Evolutionary conservation across 805 yeast genomes (phyloP), one percentile per base, ranked within the genome.

Genomic region (Komagataella kurtzmanii): DNA sequence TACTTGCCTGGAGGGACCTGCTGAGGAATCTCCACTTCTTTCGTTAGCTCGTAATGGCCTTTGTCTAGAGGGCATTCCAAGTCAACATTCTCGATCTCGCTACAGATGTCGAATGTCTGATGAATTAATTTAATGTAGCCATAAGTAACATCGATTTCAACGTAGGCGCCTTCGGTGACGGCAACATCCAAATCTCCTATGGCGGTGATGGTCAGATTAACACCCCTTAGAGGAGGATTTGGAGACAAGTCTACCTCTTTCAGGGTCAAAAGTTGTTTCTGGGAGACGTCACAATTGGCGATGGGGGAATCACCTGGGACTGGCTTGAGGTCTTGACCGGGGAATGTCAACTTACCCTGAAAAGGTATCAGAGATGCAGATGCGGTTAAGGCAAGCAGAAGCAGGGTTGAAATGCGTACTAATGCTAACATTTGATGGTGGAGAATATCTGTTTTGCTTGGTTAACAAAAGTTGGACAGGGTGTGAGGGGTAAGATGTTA

Each of bases 1-100:
- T 93, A 93, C 63, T 78, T 84, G 45, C 99, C 99, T 19, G 98
- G 97, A 54, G 99, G 99, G 36, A 91, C 95, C 65, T 88, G 93
- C 14, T 75, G 72, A 17, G 99, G 99, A 52, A 93, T 79, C 60
- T 83, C 90, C 23, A 93, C 95, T 47, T 71, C 68, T 65, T 89
- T 89, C 23, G 75, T 65, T 51, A 93, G 69, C 51, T 71, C 68
- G 59, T 88, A 83, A 49, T 67, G 64, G 10, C 98, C 99, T 56
- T 78, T 71, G 49, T 71, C 64, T 46, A 93, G 68, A 1, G 99
- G 99, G 65, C 99, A 93, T 54, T 77, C 75, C 72, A 89, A 68
- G 61, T 86, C 96, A 47, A 89, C 90, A 59, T 89, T 84, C 51
- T 80, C 79, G 54, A 89, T 73, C 63, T 88, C 83, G 57, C 89